Evolutionary conservation across 169 alveolate genomes (phyloP).

Genomic region (Cryptosporidium parvum): DNA sequence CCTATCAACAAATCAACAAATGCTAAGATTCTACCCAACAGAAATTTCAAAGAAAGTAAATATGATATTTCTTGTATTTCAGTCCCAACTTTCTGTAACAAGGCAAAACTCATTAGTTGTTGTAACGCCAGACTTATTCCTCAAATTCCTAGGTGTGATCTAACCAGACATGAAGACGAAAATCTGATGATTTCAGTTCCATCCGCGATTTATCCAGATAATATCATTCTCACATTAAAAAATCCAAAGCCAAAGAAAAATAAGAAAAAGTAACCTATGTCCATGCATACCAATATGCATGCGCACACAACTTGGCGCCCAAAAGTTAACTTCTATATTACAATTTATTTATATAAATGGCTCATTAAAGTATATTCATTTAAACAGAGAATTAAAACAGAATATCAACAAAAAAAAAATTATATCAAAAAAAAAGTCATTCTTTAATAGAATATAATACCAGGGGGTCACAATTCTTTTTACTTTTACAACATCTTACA

Average conservation of each 20-base stretch:
- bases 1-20: constrained; percentile 51
- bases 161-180: constrained; percentile 18
- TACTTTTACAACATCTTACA: too few relatives aligned
- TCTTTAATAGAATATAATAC: not conserved
- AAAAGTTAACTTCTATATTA: not conserved
- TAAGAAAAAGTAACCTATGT: not conserved
- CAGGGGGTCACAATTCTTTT: not conserved
- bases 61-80: constrained; percentile 56
- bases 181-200: constrained; percentile 56
- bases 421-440: too few relatives aligned
- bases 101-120: constrained; percentile 11
- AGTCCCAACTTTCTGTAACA: constrained; percentile 41
- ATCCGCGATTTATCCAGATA: constrained; percentile 66
- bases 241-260: constrained; percentile 16
- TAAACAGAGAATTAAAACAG: not conserved
- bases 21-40: constrained; percentile 43
- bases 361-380: not conserved
- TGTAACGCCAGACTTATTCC: constrained; percentile 10
- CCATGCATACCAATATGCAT: not conserved
- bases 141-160: constrained; percentile 2
- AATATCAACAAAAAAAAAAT: not conserved
- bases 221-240: constrained; percentile 32
- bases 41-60: constrained; percentile 45
- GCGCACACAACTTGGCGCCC: constrained; percentile 3
- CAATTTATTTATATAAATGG: not conserved